Evolutionary conservation across 179 eudicot species (phyloP), one percentile per base, ranked within the genome.

Genomic region (Monotropa hypopitys): DNA sequence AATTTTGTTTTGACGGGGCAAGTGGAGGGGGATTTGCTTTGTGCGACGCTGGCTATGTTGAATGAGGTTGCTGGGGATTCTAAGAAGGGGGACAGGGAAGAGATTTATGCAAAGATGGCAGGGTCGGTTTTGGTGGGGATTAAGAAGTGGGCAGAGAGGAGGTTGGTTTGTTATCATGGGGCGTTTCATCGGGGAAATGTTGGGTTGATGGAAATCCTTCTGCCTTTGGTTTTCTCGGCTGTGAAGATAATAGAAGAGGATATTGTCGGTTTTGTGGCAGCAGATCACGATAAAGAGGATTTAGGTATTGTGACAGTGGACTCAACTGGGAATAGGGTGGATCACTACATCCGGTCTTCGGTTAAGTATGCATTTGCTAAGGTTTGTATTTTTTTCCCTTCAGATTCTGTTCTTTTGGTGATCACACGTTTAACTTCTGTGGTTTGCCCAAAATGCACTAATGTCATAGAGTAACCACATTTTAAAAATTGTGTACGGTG

Each of bases 1-100:
- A 97, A 95, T 63, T 95, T 79, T 65, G 89, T 95, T 0, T 32
- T 30, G 4, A 95, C 97, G 0, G 95, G 97, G 20, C 93, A 91
- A 57, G 87, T 80, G 5, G 97, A 95, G 85, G 84, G 68, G 6
- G 97, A 95, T 54, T 82, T 95, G 5, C 78, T 95, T n/a, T 82
- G 84, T 13, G 99, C 97, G 4, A 76, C 93, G 0, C 73, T 86
- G 4, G 76, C 89, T 4, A 87, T 95, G 93, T 33, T 95, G 40
- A 79, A 82, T 4, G 97, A 95, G 84, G 94, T 91, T 40, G 91
- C 91, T 0, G 76, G 35, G 32, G 95, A 95, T 80, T 90, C 97
- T 20, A 90, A 87, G 81, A 87, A 81, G 62, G 80, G 78, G 23
- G 96, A 92, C 33, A 80, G 89, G 40, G 94, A 92, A 5, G 79